Percentiles rank a stretch among this genome's conserved stretches.
Evolutionary conservation across 805 yeast genomes (phyloP).

Genomic region (Kodamaea fukazawae): DNA sequence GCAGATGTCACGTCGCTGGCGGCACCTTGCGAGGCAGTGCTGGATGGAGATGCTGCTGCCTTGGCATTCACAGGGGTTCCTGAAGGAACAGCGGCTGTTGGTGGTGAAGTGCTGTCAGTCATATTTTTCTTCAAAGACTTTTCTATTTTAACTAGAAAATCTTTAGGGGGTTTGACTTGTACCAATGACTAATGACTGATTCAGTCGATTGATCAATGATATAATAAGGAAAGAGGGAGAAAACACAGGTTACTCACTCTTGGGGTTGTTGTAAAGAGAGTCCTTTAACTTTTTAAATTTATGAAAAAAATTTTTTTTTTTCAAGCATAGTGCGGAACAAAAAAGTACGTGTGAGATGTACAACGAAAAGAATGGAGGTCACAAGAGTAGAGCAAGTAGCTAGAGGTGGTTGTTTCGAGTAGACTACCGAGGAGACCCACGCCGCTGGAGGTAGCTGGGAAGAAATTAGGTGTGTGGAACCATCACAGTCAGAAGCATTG

Average conservation of each 20-base stretch:
- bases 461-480: too few relatives aligned
- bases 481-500: too few relatives aligned
- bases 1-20: too few relatives aligned
- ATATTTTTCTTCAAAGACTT: neutral
- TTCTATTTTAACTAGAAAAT: too few relatives aligned
- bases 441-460: too few relatives aligned
- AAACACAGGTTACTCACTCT: conserved; percentile 8
- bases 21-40: conserved; percentile 1
- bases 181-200: conserved; percentile 7
- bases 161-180: too few relatives aligned
- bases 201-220: conserved; percentile 10
- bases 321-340: neutral
- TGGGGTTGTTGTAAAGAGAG: conserved; percentile 1
- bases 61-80: conserved; percentile 17
- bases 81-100: neutral
- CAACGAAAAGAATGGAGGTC: neutral
- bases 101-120: conserved; percentile 7
- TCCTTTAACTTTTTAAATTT: conserved; percentile 1
- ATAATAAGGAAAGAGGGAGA: conserved; percentile 5
- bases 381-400: too few relatives aligned
- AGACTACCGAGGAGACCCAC: neutral
- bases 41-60: conserved; percentile 11
- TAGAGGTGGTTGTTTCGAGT: neutral
- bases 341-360: neutral
- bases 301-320: conserved; percentile 1